phyloP scores from a whole-genome alignment of 2,329 filamentous ascomycete species.

The Tympanopsis confertula region DNA sequence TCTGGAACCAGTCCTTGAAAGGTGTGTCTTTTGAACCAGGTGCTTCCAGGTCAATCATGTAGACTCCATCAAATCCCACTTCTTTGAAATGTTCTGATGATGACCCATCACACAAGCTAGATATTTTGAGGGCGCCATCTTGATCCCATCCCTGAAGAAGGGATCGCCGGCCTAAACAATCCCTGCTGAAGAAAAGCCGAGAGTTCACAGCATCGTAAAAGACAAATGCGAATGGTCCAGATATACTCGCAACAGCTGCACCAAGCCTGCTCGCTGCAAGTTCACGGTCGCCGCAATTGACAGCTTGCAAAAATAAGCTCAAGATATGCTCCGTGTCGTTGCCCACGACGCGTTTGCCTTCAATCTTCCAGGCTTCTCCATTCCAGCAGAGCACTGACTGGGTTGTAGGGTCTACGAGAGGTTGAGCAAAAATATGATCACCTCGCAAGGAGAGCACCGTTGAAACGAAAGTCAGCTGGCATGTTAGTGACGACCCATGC shows the following conservation, averaged over 20 bases:
- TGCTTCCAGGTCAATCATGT: slow-evolving; percentile 47
- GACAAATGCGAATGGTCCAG: slow-evolving; percentile 82
- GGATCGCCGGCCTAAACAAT: slow-evolving; percentile 78
- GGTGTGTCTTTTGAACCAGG: background rate
- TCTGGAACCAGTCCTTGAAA: background rate
- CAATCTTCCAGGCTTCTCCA: slow-evolving; percentile 81
- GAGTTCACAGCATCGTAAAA: slow-evolving; percentile 57
- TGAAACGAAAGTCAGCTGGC: slow-evolving; percentile 56
- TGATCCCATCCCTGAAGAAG: slow-evolving; percentile 48
- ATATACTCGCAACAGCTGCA: slow-evolving; percentile 44
- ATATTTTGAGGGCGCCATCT: slow-evolving; percentile 39
- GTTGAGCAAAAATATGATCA: slow-evolving; percentile 58
- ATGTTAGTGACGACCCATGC: slow-evolving; percentile 3
- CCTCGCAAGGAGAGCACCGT: slow-evolving; percentile 89
- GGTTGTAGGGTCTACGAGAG: slow-evolving; percentile 44
- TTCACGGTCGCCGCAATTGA: background rate
- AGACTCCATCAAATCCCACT: slow-evolving; percentile 74
- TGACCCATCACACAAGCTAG: slow-evolving; percentile 53
- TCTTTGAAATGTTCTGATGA: slow-evolving; percentile 53
- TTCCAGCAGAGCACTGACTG: slow-evolving; percentile 85
- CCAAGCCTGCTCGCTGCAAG: slow-evolving; percentile 20
- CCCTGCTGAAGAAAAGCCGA: slow-evolving; percentile 70
- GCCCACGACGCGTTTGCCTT: slow-evolving; percentile 41
- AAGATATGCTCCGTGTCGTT: slow-evolving; percentile 74
- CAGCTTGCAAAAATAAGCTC: slow-evolving; percentile 36